phyloP scores from a whole-genome alignment of 306 rosid species.

The Hippophae tibetana region DNA sequence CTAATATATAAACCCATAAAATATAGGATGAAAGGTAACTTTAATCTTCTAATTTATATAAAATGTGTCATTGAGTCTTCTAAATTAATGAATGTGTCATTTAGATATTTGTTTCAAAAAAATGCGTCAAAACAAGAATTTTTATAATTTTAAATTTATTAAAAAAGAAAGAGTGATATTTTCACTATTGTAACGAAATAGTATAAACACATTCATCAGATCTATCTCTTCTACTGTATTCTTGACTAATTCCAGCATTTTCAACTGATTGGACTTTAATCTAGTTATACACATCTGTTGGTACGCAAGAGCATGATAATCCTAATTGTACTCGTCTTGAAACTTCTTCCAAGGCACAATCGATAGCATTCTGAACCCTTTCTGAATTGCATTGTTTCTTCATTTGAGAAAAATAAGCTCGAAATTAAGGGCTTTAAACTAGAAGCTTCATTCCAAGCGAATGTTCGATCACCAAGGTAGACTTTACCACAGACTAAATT shows the following conservation, averaged over 20 bases:
- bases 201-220: constrained; percentile 47
- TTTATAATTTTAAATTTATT: too few relatives aligned
- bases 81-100: too few relatives aligned
- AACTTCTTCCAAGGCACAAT: constrained; percentile 74
- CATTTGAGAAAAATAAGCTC: constrained; percentile 47
- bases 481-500: constrained; percentile 98
- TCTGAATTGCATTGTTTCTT: constrained; percentile 73
- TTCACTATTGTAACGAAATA: constrained; percentile 24
- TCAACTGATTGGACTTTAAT: constrained; percentile 57
- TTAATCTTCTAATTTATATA: too few relatives aligned
- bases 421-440: constrained; percentile 66
- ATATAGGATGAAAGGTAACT: too few relatives aligned
- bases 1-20: too few relatives aligned
- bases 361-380: constrained; percentile 66
- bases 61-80: too few relatives aligned
- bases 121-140: too few relatives aligned
- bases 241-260: constrained; percentile 67
- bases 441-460: constrained; percentile 94
- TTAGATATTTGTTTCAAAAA: too few relatives aligned
- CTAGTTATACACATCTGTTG: constrained; percentile 40
- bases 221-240: constrained; percentile 35
- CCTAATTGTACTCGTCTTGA: constrained; percentile 71
- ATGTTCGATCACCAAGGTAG: constrained; percentile 93
- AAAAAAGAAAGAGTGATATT: too few relatives aligned
- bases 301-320: constrained; percentile 68